Percentiles rank a stretch among this genome's conserved stretches.
phyloP scores from a whole-genome alignment of 257 asterid genomes.

The Jacaranda mimosifolia region DNA sequence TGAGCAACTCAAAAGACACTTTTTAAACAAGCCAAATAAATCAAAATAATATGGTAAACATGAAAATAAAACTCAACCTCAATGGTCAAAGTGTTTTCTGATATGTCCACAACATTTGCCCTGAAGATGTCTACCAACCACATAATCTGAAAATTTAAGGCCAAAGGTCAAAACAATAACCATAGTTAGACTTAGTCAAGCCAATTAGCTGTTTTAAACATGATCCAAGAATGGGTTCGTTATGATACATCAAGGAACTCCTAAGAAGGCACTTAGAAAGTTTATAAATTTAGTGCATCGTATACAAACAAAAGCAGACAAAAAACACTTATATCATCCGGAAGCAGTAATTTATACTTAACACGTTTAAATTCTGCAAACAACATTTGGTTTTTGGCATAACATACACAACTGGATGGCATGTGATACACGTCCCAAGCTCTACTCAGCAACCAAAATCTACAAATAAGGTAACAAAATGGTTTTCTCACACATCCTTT shows the following conservation, averaged over 20 bases:
- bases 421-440: background rate
- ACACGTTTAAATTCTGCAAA: background rate
- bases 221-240: too few relatives aligned
- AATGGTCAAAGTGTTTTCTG: conserved; percentile 76
- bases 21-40: conserved; percentile 30
- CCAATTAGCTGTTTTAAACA: background rate
- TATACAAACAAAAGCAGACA: background rate
- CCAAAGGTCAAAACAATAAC: conserved; percentile 28
- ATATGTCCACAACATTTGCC: conserved; percentile 79
- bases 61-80: conserved; percentile 59
- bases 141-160: conserved; percentile 64
- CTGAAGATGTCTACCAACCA: conserved; percentile 85
- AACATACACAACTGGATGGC: background rate
- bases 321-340: background rate
- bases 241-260: conserved; percentile 22
- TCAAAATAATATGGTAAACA: conserved; percentile 20
- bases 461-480: conserved; percentile 2
- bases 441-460: background rate
- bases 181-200: background rate
- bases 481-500: conserved; percentile 9
- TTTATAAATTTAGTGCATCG: background rate
- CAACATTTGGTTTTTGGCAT: background rate
- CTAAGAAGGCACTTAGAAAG: background rate
- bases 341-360: background rate
- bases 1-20: conserved; percentile 28